Base-by-base conservation (phyloP, 768 basidiomycete species). In the Serendipita sp. region DNA sequence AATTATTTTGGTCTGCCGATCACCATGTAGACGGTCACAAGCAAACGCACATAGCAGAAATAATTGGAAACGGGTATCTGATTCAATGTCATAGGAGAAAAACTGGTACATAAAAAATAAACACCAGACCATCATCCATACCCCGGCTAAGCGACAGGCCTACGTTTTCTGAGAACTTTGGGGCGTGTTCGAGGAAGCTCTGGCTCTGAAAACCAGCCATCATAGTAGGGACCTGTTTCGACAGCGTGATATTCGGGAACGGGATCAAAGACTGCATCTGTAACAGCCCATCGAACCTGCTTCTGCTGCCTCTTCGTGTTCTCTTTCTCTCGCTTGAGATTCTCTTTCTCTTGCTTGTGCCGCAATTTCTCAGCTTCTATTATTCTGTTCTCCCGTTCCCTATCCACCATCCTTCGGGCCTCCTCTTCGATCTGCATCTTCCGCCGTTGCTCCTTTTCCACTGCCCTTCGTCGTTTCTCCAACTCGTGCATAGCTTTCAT, bases 391-490 rank as follows among this genome's bases (percentile, higher is more conserved):
- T 60, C 56, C 16, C 35, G 11, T n/a, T 60, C 56, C 74, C 72
- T 71, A 73, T 78, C 83, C 77, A 79, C 80, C 70, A 64, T 71
- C 77, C 78, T 81, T 78, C 81, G 80, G 74, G 74, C 78, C 74
- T 82, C 80, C 76, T 76, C 84, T 72, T 81, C 80, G 76, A 79
- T 87, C 88, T 83, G 88, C 77, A 79, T 85, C 76, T 73, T 78
- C 70, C 78, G 80, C 73, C 72, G 75, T 70, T 77, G 79, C 73
- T 76, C 78, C 68, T 71, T 76, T 64, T 70, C 74, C 70, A 63
- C 68, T 28, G 71, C 44, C 73, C 67, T 46, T 74, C 56, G 71
- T 78, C 11, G 70, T 75, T n/a, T 70, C 69, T 60, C 56, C n/a
- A 60, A n/a, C 10, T 60, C 56, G 16, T 35, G 56, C 56, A 60